Evolutionary conservation across 139 green algal species (phyloP), one percentile per base, ranked within the genome.

Genomic region (Volvox africanus): DNA sequence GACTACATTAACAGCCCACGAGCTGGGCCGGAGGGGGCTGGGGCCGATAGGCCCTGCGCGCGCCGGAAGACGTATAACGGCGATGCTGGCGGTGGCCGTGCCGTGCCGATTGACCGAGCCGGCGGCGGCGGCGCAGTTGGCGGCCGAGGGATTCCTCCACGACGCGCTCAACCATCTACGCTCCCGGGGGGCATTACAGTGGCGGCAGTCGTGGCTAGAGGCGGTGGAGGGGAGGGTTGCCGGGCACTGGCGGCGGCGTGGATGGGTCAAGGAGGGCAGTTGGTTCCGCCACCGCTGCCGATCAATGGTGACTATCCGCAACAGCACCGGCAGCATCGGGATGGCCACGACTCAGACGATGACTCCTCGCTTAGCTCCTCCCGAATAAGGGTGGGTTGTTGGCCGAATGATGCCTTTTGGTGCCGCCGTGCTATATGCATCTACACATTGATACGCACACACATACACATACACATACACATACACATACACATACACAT

Each of bases 51-150:
- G 16, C 30, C 14, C 0, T 32, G 32, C 28, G 26, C 50, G 26
- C 81, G 61, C 21, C 33, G 62, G 30, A 88, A 78, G 62, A 87
- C 82, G 21, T 88, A 79, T 26, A 22, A 50, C 36, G 67, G 83
- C 35, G 83, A 67, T 11, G 67, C 12, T 33, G 71, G 71, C 71
- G 71, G 71, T 21, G 22, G 71, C 71, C 26, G 21, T 30, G 71
- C 14, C 71, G 14, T 35, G 71, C 71, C 35, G 71, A 36, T 5
- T n/a, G 28, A 21, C 71, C 71, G 3, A 30, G 71, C 26, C 71
- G 26, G 71, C 9, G 71, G 71, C 71, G 71, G 71, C 71, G 71
- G 71, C 20, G 71, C 71, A 9, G 71, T 6, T 14, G 65, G 21
- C 65, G 65, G 21, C 65, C 21, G 21, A 2, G 65, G 44, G 5